Base-by-base conservation (phyloP, 83 land plant species). In the Diphasiastrum complanatum region DNA sequence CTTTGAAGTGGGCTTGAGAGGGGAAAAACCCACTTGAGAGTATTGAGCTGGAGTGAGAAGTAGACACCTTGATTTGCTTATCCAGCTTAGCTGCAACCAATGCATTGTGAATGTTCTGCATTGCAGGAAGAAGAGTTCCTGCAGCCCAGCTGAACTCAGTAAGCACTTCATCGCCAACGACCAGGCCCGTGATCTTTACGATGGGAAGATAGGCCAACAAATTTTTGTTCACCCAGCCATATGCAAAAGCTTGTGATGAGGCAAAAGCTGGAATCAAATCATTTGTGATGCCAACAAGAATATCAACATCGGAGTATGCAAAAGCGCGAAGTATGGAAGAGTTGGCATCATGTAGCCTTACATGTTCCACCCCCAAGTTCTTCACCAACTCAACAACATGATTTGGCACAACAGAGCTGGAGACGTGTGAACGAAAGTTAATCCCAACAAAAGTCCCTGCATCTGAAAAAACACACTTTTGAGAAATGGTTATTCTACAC, bases 391-490 rank as follows among this genome's bases (percentile, higher is more conserved):
- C 59, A 20, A 55, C 59, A 31, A 55, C 35, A 16, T 55, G 59
- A 11, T 55, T 31, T 10, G 59, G 59, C 26, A 16, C 31, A 18
- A 35, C 18, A 20, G 31, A 30, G 16, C 27, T 27, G 59, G n/a
- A 16, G 11, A 31, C 59, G 19, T 55, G 35, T 14, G 59, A 11
- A 0, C 43, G 35, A 12, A 20, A 55, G 59, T 55, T 55, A 11
- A 55, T 35, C 14, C 59, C 59, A 31, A 55, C 59, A 30, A 55
- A 55, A 27, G 59, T 35, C n/a, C 45, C 45, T 41, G 45, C 45
- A 41, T 41, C n/a, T n/a, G n/a, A n/a, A n/a, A n/a, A n/a, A n/a
- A n/a, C n/a, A n/a, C n/a, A n/a, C n/a, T n/a, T n/a, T n/a, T n/a
- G n/a, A n/a, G n/a, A n/a, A n/a, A n/a, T n/a, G n/a, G n/a, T n/a